Conservation (phyloP, 768 basidiomycete genomes). For the Pleurotus sapidus region DNA sequence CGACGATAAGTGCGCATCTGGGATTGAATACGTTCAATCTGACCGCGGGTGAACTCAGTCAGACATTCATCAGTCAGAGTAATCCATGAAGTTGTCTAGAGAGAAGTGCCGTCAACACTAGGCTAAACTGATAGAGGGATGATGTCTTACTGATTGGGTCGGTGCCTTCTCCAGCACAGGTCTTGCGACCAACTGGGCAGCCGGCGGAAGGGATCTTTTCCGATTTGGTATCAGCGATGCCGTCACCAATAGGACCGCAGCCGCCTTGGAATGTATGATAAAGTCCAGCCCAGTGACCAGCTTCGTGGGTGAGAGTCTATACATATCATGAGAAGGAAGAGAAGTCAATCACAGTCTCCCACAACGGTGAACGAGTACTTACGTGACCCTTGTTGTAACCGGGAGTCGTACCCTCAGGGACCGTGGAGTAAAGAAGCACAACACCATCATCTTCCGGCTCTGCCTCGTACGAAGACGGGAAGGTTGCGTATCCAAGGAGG, state of each 20-base stretch:
- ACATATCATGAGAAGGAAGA: not conserved
- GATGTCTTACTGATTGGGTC: conserved; percentile 5
- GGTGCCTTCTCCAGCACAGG: not conserved
- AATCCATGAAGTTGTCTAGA: conserved; percentile 29
- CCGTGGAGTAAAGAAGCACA: conserved; percentile 36
- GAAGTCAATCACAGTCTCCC: conserved; percentile 12
- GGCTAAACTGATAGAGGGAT: not conserved
- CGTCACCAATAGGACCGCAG: conserved; percentile 37
- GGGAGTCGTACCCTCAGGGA: conserved; percentile 39
- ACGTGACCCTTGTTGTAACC: conserved; percentile 42
- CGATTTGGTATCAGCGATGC: conserved; percentile 43
- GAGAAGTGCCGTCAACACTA: conserved; percentile 32
- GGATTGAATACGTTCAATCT: conserved; percentile 33
- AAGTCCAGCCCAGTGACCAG: conserved; percentile 58
- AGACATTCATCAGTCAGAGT: conserved; percentile 42
- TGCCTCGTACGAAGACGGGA: conserved; percentile 38
- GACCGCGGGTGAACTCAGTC: conserved; percentile 45
- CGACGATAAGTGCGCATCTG: conserved; percentile 45
- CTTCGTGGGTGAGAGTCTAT: conserved; percentile 54
- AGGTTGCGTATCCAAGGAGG: conserved; percentile 53
- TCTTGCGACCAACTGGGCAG: conserved; percentile 27
- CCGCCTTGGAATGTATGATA: conserved; percentile 60
- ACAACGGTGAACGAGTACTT: conserved; percentile 15
- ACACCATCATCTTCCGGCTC: conserved; percentile 48
- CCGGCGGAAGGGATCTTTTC: conserved; percentile 40